A percentile compares a stretch with the other conserved stretches of the same genome.
phyloP scores from a whole-genome alignment of 768 basidiomycete species.

The Leccinellum rugosiceps region DNA sequence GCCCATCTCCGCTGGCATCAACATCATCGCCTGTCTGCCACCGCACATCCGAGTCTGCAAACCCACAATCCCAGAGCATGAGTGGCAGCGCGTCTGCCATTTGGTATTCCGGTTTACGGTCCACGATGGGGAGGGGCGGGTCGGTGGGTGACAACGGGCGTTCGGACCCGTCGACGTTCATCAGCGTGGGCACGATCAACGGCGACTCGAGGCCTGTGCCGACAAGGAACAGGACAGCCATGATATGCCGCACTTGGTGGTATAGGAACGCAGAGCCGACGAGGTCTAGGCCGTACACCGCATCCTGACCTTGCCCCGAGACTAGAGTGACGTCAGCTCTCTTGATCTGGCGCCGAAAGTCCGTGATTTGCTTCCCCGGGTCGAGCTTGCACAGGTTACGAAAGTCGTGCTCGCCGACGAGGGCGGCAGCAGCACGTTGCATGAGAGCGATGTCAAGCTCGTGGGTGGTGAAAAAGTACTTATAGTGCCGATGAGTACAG shows the following conservation, averaged over 20 bases:
- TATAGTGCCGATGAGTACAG: slow-evolving; percentile 89
- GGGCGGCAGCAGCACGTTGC: slow-evolving; percentile 64
- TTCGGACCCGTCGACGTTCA: slow-evolving; percentile 57
- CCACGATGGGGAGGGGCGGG: slow-evolving; percentile 46
- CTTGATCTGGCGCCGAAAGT: slow-evolving; percentile 67
- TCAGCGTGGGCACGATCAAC: slow-evolving; percentile 62
- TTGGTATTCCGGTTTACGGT: slow-evolving; percentile 82
- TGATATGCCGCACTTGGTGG: slow-evolving; percentile 94
- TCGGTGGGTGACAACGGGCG: neutral
- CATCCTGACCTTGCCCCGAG: slow-evolving; percentile 31
- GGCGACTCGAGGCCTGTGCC: slow-evolving; percentile 78
- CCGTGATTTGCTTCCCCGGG: slow-evolving; percentile 83
- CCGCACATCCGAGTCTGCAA: slow-evolving; percentile 56
- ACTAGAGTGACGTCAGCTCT: slow-evolving; percentile 60
- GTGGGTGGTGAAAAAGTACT: slow-evolving; percentile 85
- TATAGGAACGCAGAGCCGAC: slow-evolving; percentile 88
- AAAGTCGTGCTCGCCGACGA: slow-evolving; percentile 92
- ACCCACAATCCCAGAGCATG: slow-evolving; percentile 88
- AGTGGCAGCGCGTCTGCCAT: slow-evolving; percentile 93
- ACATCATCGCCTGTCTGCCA: slow-evolving; percentile 61
- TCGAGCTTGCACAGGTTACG: slow-evolving; percentile 95
- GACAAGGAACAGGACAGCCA: slow-evolving; percentile 86
- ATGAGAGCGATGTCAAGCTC: slow-evolving; percentile 71
- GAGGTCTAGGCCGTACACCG: slow-evolving; percentile 72
- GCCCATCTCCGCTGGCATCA: slow-evolving; percentile 21